phyloP scores from a whole-genome alignment of 106 monocot genomes.

The Xerophyta viscosa region DNA sequence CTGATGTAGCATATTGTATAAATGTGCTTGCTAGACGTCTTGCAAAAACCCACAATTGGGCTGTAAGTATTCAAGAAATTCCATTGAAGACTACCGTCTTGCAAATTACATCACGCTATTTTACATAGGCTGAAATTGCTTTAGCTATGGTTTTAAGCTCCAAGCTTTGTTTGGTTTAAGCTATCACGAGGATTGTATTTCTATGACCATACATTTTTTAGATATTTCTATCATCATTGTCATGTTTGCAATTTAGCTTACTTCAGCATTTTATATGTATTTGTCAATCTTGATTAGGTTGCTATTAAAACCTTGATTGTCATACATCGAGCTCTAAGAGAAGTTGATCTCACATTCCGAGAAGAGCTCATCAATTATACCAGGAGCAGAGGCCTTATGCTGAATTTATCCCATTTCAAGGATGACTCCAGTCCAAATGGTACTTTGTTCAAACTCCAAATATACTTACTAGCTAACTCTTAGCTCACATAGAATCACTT shows the following conservation, averaged over 20 bases:
- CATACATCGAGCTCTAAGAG: conserved; percentile 68
- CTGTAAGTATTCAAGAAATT: conserved; percentile 20
- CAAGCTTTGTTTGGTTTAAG: too few species aligned
- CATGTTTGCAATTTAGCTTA: not conserved
- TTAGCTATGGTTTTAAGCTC: not conserved
- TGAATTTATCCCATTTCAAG: conserved; percentile 78
- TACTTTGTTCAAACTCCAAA: too few species aligned
- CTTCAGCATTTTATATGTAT: not conserved
- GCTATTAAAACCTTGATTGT: conserved; percentile 72
- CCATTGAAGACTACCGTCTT: not conserved
- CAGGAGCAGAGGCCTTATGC: conserved; percentile 42
- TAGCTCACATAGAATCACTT: too few species aligned
- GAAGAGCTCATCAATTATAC: conserved; percentile 57
- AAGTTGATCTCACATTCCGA: conserved; percentile 67
- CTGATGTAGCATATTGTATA: conserved; percentile 48
- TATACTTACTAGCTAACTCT: too few species aligned
- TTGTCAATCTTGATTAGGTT: conserved; percentile 32
- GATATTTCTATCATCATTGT: not conserved
- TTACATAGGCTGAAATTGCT: too few species aligned
- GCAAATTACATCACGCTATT: not conserved
- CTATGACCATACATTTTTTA: not conserved
- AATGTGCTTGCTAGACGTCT: conserved; percentile 38
- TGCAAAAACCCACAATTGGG: conserved; percentile 46
- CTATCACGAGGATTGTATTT: too few species aligned
- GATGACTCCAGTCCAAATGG: conserved; percentile 70